Evolutionary conservation across 2,329 filamentous ascomycete species (phyloP).

Genomic region (Lachnellula hyalina): DNA sequence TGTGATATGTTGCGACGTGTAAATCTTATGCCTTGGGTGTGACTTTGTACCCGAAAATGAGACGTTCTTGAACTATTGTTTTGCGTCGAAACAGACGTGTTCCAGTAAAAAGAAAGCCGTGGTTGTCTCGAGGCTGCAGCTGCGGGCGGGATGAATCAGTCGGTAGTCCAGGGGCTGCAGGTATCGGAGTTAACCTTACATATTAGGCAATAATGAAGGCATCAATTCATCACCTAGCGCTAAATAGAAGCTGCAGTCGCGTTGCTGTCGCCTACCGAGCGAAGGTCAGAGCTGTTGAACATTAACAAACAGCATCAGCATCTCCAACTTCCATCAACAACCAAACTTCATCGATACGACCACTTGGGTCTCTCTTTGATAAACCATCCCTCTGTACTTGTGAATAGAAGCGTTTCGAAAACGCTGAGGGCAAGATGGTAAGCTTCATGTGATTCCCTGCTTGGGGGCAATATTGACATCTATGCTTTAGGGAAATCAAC

Average conservation of each 20-base stretch:
- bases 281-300: conserved; percentile 12
- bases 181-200: neutral
- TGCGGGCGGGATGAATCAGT: neutral
- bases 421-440: conserved; percentile 27
- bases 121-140: conserved; percentile 6
- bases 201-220: neutral
- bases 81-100: neutral
- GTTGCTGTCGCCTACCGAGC: conserved; percentile 24
- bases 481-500: conserved; percentile 38
- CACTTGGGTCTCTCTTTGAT: conserved; percentile 7
- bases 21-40: neutral
- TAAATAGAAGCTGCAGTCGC: conserved; percentile 8
- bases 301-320: conserved; percentile 20
- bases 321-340: conserved; percentile 15
- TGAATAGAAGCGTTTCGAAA: conserved; percentile 3
- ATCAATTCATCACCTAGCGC: neutral
- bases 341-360: conserved; percentile 16
- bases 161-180: neutral
- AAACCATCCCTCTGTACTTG: neutral
- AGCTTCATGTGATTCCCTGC: conserved; percentile 12
- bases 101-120: neutral
- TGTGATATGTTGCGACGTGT: neutral
- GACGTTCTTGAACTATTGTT: neutral
- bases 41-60: neutral
- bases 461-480: conserved; percentile 17